Conservation (phyloP, 805 yeast genomes). For the Nakazawaea ishiwadae region DNA sequence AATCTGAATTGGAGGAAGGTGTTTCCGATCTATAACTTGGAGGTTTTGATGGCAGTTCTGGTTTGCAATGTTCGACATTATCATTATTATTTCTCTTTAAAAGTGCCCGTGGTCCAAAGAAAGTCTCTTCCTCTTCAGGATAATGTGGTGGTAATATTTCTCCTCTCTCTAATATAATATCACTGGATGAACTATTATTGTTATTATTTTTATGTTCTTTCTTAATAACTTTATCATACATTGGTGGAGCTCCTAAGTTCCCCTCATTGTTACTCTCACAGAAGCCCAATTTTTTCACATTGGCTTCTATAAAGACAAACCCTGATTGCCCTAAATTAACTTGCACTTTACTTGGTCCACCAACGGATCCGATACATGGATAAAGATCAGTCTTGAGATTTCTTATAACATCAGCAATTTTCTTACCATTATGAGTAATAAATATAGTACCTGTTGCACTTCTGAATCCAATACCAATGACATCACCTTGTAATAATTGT, state of each 20-base stretch:
- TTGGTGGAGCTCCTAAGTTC: constrained; percentile 33
- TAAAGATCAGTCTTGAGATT: constrained; percentile 45
- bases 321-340: constrained; percentile 80
- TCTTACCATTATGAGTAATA: constrained; percentile 53
- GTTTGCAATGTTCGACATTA: neutral
- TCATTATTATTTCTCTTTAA: constrained; percentile 1
- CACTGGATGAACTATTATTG: constrained; percentile 20
- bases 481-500: constrained; percentile 46
- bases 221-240: constrained; percentile 21
- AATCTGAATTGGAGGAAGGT: constrained; percentile 2
- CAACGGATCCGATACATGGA: constrained; percentile 51
- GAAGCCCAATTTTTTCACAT: constrained; percentile 56
- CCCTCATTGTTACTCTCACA: constrained; percentile 43
- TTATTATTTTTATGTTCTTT: neutral
- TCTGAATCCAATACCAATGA: constrained; percentile 52
- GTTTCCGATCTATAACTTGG: constrained; percentile 10
- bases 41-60: constrained; percentile 9
- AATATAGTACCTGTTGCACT: constrained; percentile 43
- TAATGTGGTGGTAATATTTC: constrained; percentile 70
- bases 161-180: constrained; percentile 62
- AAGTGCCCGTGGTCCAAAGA: constrained; percentile 42
- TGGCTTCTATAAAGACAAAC: constrained; percentile 86
- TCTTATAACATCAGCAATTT: constrained; percentile 43
- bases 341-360: constrained; percentile 43
- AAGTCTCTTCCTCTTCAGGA: constrained; percentile 58